Percentiles rank a stretch among this genome's conserved stretches.
phyloP scores from a whole-genome alignment of 1,284 basidiomycete species.

The Irpex lacteus region DNA sequence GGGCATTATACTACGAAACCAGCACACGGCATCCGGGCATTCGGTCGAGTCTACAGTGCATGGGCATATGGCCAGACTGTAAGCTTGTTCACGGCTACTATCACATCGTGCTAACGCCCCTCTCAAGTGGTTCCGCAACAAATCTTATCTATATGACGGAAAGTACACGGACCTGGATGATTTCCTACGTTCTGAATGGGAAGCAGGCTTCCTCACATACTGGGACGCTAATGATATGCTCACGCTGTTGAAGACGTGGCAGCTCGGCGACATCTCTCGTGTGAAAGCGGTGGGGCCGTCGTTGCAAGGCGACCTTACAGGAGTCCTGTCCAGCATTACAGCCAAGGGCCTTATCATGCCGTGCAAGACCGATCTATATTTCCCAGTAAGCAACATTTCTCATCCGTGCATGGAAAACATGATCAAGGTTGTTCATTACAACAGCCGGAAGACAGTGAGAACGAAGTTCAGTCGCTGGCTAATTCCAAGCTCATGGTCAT shows the following conservation, averaged over 20 bases:
- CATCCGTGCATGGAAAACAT: neutral
- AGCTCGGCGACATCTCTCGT: conserved; percentile 42
- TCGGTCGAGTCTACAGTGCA: conserved; percentile 54
- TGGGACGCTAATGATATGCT: conserved; percentile 63
- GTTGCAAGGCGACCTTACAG: conserved; percentile 21
- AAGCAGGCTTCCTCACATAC: conserved; percentile 38
- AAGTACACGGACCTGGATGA: conserved; percentile 45
- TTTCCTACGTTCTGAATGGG: conserved; percentile 54
- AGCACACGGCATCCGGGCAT: conserved; percentile 50
- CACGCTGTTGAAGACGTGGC: conserved; percentile 53
- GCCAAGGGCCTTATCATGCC: conserved; percentile 58
- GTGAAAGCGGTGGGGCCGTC: conserved; percentile 23
- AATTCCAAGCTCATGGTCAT: conserved; percentile 47
- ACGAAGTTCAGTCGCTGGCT: conserved; percentile 43
- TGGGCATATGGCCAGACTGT: conserved; percentile 61
- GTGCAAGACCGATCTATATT: conserved; percentile 58
- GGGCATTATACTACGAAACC: conserved; percentile 51
- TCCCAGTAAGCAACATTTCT: conserved; percentile 22
- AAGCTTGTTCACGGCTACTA: conserved; percentile 14
- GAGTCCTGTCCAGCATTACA: conserved; percentile 23
- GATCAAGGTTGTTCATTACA: neutral
- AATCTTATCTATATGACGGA: conserved; percentile 43
- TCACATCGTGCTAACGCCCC: conserved; percentile 1
- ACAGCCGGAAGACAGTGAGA: conserved; percentile 56
- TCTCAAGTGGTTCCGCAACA: conserved; percentile 53